These are phyloP conservation scores for Schoenoplectus triqueter DNA, from an alignment of 202 grass and related monocot genomes.

Conservation along the genomic window DNA sequence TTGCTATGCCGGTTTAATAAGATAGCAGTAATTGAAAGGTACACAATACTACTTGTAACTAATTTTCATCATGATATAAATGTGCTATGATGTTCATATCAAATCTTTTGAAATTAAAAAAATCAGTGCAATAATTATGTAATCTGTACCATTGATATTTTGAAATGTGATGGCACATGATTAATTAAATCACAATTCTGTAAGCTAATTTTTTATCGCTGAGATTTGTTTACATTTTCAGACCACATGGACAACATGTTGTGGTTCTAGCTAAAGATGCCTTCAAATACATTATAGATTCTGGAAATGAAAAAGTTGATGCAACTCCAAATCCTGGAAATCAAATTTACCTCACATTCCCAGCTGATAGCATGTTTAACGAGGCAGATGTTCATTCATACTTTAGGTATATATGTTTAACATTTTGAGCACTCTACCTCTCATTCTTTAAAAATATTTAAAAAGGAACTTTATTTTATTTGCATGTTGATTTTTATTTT, in stretches of 20 bases:
- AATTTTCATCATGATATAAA: conserved; percentile 5
- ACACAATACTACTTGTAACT: background rate
- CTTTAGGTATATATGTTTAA: conserved; percentile 64
- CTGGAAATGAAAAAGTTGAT: conserved; percentile 41
- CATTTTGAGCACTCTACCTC: background rate
- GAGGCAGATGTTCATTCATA: conserved; percentile 47
- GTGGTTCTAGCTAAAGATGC: conserved; percentile 52
- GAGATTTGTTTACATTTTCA: conserved; percentile 38
- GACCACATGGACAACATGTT: conserved; percentile 39
- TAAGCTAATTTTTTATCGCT: background rate
- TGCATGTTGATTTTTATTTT: background rate
- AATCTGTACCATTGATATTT: background rate
- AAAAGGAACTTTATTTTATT: background rate
- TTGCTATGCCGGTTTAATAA: conserved; percentile 53
- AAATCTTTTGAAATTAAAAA: background rate
- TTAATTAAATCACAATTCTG: background rate
- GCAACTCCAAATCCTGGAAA: conserved; percentile 32
- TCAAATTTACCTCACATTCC: conserved; percentile 65
- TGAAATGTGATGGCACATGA: background rate
- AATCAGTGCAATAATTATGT: background rate
- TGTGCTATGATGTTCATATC: background rate
- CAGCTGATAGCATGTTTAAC: conserved; percentile 52
- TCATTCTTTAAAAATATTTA: too few species aligned
- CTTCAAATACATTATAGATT: conserved; percentile 29
- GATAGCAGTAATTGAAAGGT: conserved; percentile 54